Evolutionary conservation across 2,329 filamentous ascomycete species (phyloP), one percentile per base, ranked within the genome.

Genomic region (Xylariaceae sp.): DNA sequence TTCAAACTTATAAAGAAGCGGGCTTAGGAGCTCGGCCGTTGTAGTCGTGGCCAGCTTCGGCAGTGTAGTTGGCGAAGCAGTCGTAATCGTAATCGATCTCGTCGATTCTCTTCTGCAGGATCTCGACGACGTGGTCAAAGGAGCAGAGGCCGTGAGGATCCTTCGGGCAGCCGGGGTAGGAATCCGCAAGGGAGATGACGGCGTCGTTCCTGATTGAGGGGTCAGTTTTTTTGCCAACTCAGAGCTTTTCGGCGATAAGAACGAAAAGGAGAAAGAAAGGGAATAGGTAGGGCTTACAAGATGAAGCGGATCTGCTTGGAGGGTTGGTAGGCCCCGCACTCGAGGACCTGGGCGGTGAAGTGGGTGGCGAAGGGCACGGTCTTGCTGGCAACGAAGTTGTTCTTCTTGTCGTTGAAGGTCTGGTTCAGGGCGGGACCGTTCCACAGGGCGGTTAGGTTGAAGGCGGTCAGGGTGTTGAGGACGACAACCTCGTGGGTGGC

Each of bases 221-320:
- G 23, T 30, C 23, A 30, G 23, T 30, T 30, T 30, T 18, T 18
- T 18, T 23, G n/a, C 5, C 18, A 48, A 39, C 23, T 30, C 23
- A 30, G 23, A 30, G 23, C 3, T 30, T 30, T 30, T 30, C 23
- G 23, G 23, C 23, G 23, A 30, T 30, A 30, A 30, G 23, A 23
- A 23, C 3, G 23, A 23, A 30, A 30, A 30, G 23, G 23, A 30
- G 23, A 30, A 30, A 30, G 23, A 5, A 30, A 30, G 1, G 23
- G 4, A 6, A 30, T 30, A 4, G 13, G 5, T 49, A 44, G 1
- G 6, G 63, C 70, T 65, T 65, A 73, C 71, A 73, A 63, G 18
- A 73, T 61, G 59, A 73, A 73, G 2, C 71, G 63, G 1, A 72
- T 69, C 61, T 72, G 71, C 66, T 71, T 71, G 0, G 69, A 70